These are phyloP conservation scores for Plasmodium falciparum DNA, from an alignment of 169 alveolate genomes.

Conservation along the genomic window DNA sequence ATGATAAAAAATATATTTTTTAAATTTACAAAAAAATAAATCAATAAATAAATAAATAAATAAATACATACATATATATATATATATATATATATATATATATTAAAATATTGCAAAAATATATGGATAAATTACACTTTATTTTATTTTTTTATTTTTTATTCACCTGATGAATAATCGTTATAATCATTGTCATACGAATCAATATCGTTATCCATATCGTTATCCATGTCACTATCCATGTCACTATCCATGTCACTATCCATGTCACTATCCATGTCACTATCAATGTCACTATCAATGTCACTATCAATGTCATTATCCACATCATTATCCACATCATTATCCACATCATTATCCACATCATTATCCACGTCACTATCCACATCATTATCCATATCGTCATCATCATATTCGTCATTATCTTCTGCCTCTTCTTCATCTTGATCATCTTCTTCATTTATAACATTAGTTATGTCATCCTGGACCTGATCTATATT, in stretches of 20 bases:
- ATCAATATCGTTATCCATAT: conserved; percentile 29
- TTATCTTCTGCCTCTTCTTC: conserved; percentile 21
- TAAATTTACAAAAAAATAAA: neutral
- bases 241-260: neutral
- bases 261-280: neutral
- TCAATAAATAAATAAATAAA: neutral
- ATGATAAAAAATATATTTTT: neutral
- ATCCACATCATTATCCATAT: conserved; percentile 7
- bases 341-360: conserved; percentile 5
- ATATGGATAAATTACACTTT: neutral
- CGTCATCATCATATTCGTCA: conserved; percentile 20
- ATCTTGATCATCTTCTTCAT: conserved; percentile 19
- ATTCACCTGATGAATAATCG: conserved; percentile 34
- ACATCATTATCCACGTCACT: conserved; percentile 19
- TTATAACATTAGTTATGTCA: neutral
- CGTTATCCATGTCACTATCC: conserved; percentile 10
- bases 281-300: conserved; percentile 17
- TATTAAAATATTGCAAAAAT: too few relatives aligned
- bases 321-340: conserved; percentile 1
- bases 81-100: too few relatives aligned
- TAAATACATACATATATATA: too few relatives aligned
- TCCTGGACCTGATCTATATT: conserved; percentile 7
- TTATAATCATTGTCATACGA: conserved; percentile 56
- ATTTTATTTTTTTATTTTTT: neutral
- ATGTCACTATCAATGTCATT: conserved; percentile 3